Conservation (phyloP, 78 protist genomes). For the Dictyostelium intermedium region DNA sequence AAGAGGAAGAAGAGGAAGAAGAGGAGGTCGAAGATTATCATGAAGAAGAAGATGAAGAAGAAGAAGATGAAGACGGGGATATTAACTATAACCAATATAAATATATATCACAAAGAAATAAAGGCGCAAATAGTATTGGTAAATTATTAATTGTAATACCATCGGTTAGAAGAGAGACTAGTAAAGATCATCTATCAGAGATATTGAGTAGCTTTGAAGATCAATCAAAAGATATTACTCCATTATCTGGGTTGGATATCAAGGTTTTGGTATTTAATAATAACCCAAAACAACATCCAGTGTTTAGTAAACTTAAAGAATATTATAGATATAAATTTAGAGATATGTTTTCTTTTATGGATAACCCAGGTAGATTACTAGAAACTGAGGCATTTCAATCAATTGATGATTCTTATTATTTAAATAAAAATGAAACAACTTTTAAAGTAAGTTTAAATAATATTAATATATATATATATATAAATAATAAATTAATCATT, state of each 20-base stretch:
- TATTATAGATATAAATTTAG: not conserved
- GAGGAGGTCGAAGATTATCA: not conserved
- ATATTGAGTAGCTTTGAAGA: not conserved
- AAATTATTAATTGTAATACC: constrained; percentile 13
- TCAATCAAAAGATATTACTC: not conserved
- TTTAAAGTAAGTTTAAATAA: not conserved
- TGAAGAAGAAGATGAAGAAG: not conserved
- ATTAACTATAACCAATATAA: not conserved
- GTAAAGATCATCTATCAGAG: not conserved
- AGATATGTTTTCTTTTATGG: not conserved
- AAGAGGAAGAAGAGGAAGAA: not conserved
- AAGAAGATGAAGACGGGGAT: not conserved
- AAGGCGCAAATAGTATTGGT: not conserved
- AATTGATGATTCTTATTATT: not conserved
- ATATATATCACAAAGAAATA: not conserved
- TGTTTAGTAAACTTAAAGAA: constrained; percentile 3
- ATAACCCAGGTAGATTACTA: not conserved
- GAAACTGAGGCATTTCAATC: not conserved
- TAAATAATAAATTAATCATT: too few species aligned
- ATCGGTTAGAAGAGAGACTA: not conserved
- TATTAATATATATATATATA: not conserved
- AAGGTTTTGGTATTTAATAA: not conserved
- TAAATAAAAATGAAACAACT: not conserved
- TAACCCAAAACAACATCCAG: not conserved
- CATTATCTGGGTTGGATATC: not conserved